Base-by-base conservation (phyloP, 257 asterid species). In the Capsicum baccatum region DNA sequence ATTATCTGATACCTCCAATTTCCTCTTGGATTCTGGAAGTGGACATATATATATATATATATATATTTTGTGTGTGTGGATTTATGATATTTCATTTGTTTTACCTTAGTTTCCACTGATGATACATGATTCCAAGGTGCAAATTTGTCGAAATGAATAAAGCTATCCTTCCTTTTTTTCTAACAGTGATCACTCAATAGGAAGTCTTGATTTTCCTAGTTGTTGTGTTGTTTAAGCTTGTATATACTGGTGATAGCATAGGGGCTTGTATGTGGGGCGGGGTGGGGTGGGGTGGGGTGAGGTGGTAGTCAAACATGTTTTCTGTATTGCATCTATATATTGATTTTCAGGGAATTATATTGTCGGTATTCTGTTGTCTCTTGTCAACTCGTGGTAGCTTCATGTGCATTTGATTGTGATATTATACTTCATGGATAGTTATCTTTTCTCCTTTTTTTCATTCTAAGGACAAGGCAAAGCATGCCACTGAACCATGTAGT, bases 401-500 rank as follows among this genome's bases (percentile, higher is more conserved):
- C 81, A 78, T 78, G 62, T 54, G 50, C 64, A 26, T 78, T 54
- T 78, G 50, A 54, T 78, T 54, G 63, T 78, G 42, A 37, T 78
- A 8, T 0, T 26, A 47, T 14, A 14, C 64, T n/a, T 69, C 56
- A 69, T 1, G 84, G 26, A 11, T 14, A 21, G 15, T 21, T 59
- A 44, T 8, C 76, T 59, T 59, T 62, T 62, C 63, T n/a, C 47
- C 48, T 26, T 15, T 47, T 8, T 83, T 58, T 2, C 66, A 84
- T 39, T 66, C 37, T 9, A 79, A 86, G 86, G 70, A 54, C 48
- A 79, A 83, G 83, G 57, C 81, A 76, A 62, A 74, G 80, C 73
- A 47, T 63, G 79, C 81, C 48, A 67, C 79, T 81, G 79, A 87
- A 84, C 70, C 55, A 56, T 76, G 52, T 82, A 44, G 26, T 58